Conservation (phyloP, 1,284 basidiomycete genomes). For the Malassezia nana region DNA sequence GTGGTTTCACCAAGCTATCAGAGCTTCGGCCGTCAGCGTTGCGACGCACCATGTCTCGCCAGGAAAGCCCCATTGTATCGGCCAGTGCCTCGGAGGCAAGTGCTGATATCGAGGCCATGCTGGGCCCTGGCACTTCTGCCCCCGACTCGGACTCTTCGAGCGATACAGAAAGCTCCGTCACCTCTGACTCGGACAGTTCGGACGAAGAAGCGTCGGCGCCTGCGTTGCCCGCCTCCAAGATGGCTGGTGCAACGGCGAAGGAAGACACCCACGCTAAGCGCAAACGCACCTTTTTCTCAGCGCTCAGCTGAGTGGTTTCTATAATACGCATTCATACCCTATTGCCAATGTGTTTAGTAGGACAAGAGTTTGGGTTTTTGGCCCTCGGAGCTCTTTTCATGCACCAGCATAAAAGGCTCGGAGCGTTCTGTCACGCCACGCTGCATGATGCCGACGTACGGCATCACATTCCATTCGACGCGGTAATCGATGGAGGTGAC, state of each 20-base stretch:
- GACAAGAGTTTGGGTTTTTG: background rate
- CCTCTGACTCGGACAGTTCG: conserved; percentile 9
- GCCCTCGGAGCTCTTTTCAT: conserved; percentile 12
- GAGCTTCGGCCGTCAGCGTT: conserved; percentile 27
- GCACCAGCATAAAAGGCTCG: background rate
- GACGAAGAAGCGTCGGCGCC: conserved; percentile 3
- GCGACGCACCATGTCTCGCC: conserved; percentile 29
- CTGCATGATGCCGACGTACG: conserved; percentile 64
- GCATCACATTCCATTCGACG: conserved; percentile 82
- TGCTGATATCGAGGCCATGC: background rate
- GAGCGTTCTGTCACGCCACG: conserved; percentile 13
- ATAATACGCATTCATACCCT: conserved; percentile 3
- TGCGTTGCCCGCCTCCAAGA: conserved; percentile 9
- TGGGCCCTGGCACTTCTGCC: background rate
- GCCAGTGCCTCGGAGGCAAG: background rate
- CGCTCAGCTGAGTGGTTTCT: conserved; percentile 5
- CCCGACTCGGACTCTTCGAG: background rate
- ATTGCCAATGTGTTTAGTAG: conserved; percentile 4
- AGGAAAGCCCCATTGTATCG: conserved; percentile 18
- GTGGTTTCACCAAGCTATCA: conserved; percentile 27
- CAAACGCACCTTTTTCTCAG: conserved; percentile 19
- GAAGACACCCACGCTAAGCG: conserved; percentile 10
- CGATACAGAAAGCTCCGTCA: background rate
- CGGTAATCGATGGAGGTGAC: conserved; percentile 57
- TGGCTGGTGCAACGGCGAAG: conserved; percentile 9